Evolutionary conservation across 768 basidiomycete species (phyloP).

Genomic region (Suillus lakei): DNA sequence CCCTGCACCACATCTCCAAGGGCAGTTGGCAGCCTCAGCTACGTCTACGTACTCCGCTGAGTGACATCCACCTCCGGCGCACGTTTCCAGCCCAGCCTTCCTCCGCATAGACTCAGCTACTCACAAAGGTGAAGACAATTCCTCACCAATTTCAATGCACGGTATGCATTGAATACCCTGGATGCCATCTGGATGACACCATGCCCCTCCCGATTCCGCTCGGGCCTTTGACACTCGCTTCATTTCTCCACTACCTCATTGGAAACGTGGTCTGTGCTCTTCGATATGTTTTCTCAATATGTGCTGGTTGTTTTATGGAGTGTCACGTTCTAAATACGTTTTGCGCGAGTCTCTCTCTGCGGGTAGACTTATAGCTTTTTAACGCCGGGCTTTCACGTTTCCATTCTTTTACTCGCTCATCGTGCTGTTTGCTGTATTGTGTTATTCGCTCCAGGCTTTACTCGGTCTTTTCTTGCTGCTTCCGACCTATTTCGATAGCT

Average conservation of each 20-base stretch:
- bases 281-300: slow-evolving; percentile 1
- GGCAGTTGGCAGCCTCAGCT: slow-evolving; percentile 85
- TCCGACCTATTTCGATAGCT: not conserved
- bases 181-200: not conserved
- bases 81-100: not conserved
- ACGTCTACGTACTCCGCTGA: slow-evolving; percentile 42
- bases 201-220: no score
- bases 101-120: not conserved
- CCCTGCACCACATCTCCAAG: slow-evolving; percentile 82
- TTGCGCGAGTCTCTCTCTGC: not conserved
- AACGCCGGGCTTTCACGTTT: not conserved
- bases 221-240: not conserved
- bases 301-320: not conserved
- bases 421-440: not conserved
- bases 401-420: not conserved
- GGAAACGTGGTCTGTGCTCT: not conserved
- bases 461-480: not conserved
- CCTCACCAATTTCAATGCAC: not conserved
- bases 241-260: not conserved
- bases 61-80: not conserved
- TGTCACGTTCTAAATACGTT: not conserved
- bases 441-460: not conserved
- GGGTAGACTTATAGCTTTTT: not conserved
- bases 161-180: not conserved
- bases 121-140: not conserved